Base-by-base conservation (phyloP, 148 eudicot species). In the Dysphania ambrosioides region DNA sequence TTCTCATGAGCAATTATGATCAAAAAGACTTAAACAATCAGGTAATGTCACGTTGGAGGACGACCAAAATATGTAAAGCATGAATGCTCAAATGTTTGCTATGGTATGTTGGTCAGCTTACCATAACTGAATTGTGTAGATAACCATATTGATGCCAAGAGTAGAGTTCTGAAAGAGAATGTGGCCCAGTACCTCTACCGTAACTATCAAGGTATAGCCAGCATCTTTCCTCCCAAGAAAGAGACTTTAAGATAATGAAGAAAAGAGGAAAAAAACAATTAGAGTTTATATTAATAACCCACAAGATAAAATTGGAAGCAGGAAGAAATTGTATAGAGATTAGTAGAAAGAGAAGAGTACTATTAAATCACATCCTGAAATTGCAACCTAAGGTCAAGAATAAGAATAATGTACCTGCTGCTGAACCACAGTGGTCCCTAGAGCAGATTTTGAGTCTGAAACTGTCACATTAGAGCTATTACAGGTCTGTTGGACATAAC, bases 121-220 rank as follows among this genome's bases (percentile, higher is more conserved):
- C 99, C 93, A 82, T 86, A 56, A 80, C 72, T 61, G 96, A 88
- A 77, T 75, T 79, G 8, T 77, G 85, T 63, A 92, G 79, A 82
- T 92, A 89, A 58, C 97, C 92, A 83, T 82, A 82, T 21, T 88
- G 90, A 79, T 84, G 87, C 99, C 96, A 95, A 27, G 84, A 81
- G 82, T 89, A 81, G 64, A 95, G 97, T 77, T 95, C 96, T 64
- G 83, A 71, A 77, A 92, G 93, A 80, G 97, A 82, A 87, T 92
- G 87, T 4, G 99, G 99, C 44, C 99, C 97, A 32, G 80, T 90
- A 70, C 77, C 86, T 72, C 72, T 81, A 49, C 97, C 90, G 69
- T 81, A 82, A 12, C 86, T 86, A 78, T 92, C 97, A 82, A 80
- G 77, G 69, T 80, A 83, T 65, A 86, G 53, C 99, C 97, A 95